phyloP scores from a whole-genome alignment of 1,284 basidiomycete genomes.

The Cryptococcus sp. region DNA sequence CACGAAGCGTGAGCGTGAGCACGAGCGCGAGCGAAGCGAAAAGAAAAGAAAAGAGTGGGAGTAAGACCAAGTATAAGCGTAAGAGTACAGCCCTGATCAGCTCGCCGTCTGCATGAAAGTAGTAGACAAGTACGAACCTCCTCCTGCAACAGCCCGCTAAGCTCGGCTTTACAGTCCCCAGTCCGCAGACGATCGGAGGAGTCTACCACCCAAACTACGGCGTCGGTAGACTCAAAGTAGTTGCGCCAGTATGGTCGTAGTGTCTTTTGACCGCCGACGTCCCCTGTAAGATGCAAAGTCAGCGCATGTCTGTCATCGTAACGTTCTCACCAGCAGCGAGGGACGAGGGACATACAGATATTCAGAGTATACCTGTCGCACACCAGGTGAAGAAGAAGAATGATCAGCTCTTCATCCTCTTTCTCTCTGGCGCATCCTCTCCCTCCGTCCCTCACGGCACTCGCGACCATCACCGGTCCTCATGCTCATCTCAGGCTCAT shows the following conservation, averaged over 20 bases:
- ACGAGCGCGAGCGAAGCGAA: not conserved
- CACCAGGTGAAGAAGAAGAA: not conserved
- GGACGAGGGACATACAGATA: slow-evolving; percentile 67
- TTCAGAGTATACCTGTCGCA: slow-evolving; percentile 79
- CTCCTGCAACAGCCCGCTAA: slow-evolving; percentile 81
- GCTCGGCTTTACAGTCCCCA: slow-evolving; percentile 82
- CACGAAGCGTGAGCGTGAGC: not conserved
- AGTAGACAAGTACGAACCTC: slow-evolving; percentile 67
- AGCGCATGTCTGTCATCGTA: no score
- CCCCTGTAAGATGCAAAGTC: slow-evolving; percentile 64
- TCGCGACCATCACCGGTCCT: no score
- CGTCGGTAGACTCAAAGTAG: slow-evolving; percentile 99
- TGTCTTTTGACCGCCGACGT: slow-evolving; percentile 94
- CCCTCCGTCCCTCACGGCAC: no score
- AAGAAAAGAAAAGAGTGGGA: not conserved
- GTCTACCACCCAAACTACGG: slow-evolving; percentile 98
- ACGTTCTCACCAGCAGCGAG: slow-evolving; percentile 1
- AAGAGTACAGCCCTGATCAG: no score
- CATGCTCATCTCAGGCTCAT: no score
- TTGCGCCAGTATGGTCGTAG: slow-evolving; percentile 98
- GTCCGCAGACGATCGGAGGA: slow-evolving; percentile 87
- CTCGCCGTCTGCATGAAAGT: no score
- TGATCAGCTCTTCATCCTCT: not conserved
- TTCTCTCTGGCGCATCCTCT: no score
- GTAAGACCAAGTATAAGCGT: no score